phyloP scores from a whole-genome alignment of 179 eudicot genomes.

The Corrigiola litoralis region DNA sequence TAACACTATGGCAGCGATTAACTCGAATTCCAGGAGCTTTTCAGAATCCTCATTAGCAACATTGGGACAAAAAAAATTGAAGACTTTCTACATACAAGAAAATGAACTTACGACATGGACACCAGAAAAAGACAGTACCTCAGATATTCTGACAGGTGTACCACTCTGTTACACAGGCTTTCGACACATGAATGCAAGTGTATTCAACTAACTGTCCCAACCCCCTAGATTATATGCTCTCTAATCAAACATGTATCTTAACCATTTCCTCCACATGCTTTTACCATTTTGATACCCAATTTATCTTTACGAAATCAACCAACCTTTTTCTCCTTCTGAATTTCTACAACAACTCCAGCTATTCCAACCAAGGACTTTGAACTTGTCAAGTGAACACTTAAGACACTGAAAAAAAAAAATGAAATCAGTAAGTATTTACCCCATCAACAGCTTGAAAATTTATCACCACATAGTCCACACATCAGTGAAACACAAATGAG shows the following conservation, averaged over 20 bases:
- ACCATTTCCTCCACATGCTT: neutral
- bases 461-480: neutral
- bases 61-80: neutral
- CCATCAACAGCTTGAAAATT: neutral
- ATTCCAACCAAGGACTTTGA: slow-evolving; percentile 95
- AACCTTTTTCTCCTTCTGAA: slow-evolving; percentile 95
- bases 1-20: neutral
- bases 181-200: neutral
- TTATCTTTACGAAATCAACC: slow-evolving; percentile 1
- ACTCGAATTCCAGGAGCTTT: neutral
- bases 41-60: neutral
- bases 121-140: neutral
- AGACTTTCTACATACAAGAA: neutral
- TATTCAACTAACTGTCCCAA: neutral
- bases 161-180: neutral
- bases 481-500: neutral
- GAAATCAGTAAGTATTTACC: neutral
- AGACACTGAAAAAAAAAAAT: slow-evolving; percentile 47
- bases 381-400: slow-evolving; percentile 89
- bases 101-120: neutral
- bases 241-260: neutral
- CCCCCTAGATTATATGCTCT: neutral
- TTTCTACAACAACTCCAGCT: slow-evolving; percentile 76
- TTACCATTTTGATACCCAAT: neutral
- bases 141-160: neutral